These are phyloP conservation scores for Arthonia radiata DNA, from an alignment of 495 filamentous ascomycete species.

Conservation along the genomic window DNA sequence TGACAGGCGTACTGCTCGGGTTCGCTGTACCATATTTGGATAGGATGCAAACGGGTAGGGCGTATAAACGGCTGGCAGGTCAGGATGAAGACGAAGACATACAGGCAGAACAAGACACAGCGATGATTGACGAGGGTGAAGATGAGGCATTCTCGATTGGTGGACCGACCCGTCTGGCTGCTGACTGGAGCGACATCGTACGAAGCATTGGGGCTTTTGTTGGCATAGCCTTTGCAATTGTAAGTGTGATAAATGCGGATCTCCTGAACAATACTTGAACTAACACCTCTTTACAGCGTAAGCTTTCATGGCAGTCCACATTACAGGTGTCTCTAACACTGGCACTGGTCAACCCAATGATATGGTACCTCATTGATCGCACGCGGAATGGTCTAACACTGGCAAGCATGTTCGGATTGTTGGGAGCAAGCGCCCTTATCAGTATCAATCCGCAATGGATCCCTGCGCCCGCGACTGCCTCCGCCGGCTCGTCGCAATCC, in stretches of 20 bases:
- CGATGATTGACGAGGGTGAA: too few species aligned
- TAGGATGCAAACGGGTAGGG: too few species aligned
- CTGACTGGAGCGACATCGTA: conserved; percentile 62
- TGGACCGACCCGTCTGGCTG: too few species aligned
- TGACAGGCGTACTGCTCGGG: conserved; percentile 51
- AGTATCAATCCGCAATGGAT: conserved; percentile 52
- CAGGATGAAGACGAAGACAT: conserved; percentile 4
- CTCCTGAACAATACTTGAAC: conserved; percentile 6
- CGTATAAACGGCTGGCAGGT: background rate
- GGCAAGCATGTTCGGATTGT: conserved; percentile 40
- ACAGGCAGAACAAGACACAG: too few species aligned
- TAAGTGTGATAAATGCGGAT: conserved; percentile 18
- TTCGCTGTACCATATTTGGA: conserved; percentile 71
- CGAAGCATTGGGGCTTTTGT: conserved; percentile 82
- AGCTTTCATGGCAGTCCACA: conserved; percentile 78
- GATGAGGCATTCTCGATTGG: too few species aligned
- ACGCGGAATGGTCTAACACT: conserved; percentile 63
- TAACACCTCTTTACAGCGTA: conserved; percentile 28
- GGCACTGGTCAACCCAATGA: conserved; percentile 71
- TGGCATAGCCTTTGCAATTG: conserved; percentile 90
- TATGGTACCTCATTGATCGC: conserved; percentile 92
- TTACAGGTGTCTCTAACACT: conserved; percentile 80
- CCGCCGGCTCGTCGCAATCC: conserved; percentile 10
- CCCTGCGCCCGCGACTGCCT: conserved; percentile 28
- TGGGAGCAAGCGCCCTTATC: conserved; percentile 47